Evolutionary conservation across 805 yeast genomes (phyloP).

Genomic region (Pichia pseudocactophila): DNA sequence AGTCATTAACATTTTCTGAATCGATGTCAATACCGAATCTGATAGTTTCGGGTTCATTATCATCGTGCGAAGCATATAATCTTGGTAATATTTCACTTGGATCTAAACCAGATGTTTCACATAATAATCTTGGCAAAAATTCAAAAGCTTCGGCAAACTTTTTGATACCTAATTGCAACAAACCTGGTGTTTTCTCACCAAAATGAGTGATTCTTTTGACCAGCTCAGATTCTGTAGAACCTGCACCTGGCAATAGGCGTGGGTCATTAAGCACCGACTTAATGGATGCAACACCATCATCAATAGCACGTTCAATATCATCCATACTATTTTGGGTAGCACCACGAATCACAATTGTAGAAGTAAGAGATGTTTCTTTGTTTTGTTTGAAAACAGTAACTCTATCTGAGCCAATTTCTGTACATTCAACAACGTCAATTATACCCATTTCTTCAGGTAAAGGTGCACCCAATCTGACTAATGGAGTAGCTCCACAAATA

Average conservation of each 20-base stretch:
- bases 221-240: slow-evolving; percentile 86
- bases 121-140: slow-evolving; percentile 82
- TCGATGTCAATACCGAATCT: slow-evolving; percentile 71
- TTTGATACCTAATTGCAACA: slow-evolving; percentile 87
- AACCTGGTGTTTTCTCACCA: slow-evolving; percentile 93
- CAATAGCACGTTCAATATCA: slow-evolving; percentile 94
- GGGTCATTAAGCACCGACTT: slow-evolving; percentile 82
- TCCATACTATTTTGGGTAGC: slow-evolving; percentile 92
- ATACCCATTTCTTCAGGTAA: slow-evolving; percentile 89
- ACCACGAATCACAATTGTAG: slow-evolving; percentile 91
- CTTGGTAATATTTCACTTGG: slow-evolving; percentile 83
- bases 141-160: slow-evolving; percentile 92
- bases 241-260: slow-evolving; percentile 88
- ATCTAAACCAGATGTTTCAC: slow-evolving; percentile 92
- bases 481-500: slow-evolving; percentile 95
- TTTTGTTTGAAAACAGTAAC: slow-evolving; percentile 89
- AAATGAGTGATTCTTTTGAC: slow-evolving; percentile 68
- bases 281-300: slow-evolving; percentile 89
- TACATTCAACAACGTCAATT: slow-evolving; percentile 80
- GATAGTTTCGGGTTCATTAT: slow-evolving; percentile 29
- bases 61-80: slow-evolving; percentile 80
- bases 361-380: slow-evolving; percentile 59
- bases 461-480: slow-evolving; percentile 91
- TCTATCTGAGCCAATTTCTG: slow-evolving; percentile 95
- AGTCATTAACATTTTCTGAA: slow-evolving; percentile 49